A percentile compares a stretch with the other conserved stretches of the same genome.
These are phyloP conservation scores for Silybum marianum DNA, from an alignment of 129 eudicot species.

Conservation along the genomic window DNA sequence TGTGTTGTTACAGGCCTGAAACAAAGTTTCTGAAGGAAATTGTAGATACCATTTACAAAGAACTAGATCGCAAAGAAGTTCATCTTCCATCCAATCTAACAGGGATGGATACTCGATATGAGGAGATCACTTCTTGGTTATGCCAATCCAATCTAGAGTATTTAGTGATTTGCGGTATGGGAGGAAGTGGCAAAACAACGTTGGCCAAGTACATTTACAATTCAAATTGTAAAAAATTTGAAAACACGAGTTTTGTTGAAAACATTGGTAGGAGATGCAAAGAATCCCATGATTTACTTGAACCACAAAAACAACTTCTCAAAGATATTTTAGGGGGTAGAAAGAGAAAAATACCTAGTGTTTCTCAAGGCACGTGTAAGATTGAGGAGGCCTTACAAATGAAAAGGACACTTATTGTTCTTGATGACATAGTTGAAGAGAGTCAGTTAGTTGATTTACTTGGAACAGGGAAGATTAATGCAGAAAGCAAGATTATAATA, in stretches of 20 bases:
- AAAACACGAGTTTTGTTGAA: slow-evolving; percentile 13
- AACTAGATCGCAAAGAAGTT: neutral
- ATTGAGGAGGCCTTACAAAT: neutral
- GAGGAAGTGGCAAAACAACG: neutral
- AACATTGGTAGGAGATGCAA: neutral
- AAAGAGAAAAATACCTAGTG: neutral
- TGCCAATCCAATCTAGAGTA: neutral
- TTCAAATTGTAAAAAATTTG: slow-evolving; percentile 8
- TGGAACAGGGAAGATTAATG: neutral
- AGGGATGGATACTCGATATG: neutral
- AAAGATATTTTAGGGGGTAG: slow-evolving; percentile 9
- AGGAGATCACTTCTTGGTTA: neutral
- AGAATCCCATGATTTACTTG: slow-evolving; percentile 14
- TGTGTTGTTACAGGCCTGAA: neutral
- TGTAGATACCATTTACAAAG: neutral
- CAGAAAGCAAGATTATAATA: neutral
- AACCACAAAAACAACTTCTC: slow-evolving; percentile 18
- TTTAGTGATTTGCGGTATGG: neutral
- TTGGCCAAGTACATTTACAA: slow-evolving; percentile 22
- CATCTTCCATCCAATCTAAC: neutral
- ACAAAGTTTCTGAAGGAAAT: neutral
- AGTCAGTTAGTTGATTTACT: neutral
- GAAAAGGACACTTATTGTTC: neutral
- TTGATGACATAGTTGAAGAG: slow-evolving; percentile 4
- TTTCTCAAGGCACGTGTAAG: neutral